Base-by-base conservation (phyloP, 495 filamentous ascomycete species). In the Penicillium salamii region DNA sequence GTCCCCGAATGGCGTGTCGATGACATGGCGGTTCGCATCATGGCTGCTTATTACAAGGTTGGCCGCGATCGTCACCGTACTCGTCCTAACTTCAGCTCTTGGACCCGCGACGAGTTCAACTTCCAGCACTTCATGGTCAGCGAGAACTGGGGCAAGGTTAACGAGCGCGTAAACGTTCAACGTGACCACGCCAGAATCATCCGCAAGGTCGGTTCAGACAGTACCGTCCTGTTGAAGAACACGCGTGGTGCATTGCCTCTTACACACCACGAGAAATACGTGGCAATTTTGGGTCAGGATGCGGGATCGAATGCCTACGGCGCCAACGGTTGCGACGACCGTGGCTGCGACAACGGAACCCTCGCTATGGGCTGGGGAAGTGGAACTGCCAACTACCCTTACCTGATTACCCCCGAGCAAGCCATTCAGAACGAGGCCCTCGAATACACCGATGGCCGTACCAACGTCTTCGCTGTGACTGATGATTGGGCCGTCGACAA, bases 351-450 rank as follows among this genome's bases (percentile, higher is more conserved):
- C 62, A 80, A 83, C 34, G 92, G 91, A 23, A 97, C 92, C 5
- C 77, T 97, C 23, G 93, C 87, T 23, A 91, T 96, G 86, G 91
- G 83, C 39, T 98, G 92, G 93, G 93, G 92, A 28, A 91, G 86
- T 50, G 93, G 93, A 43, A 89, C 87, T 17, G 79, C 88, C 28
- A 86, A 93, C 56, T 97, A 90, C 76, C 91, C 93, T 1, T 97
- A 97, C 68, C 78, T 98, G 3, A 73, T 95, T 52, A 90, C 90
- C 3, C 93, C 93, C 1, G 81, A 95, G 38, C 81, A 86, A 20
- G 93, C 92, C 2, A 89, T 97, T 38, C 86, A 89, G 62, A 82
- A 79, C 24, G 83, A 89, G 54, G 84, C 90, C 9, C 31, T 78
- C 29, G 47, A 50, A 42, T 50, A 59, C 32, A 40, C 58, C 20